Base-by-base conservation (phyloP, 768 basidiomycete species). In the Pleurotus salmoneostramineus region DNA sequence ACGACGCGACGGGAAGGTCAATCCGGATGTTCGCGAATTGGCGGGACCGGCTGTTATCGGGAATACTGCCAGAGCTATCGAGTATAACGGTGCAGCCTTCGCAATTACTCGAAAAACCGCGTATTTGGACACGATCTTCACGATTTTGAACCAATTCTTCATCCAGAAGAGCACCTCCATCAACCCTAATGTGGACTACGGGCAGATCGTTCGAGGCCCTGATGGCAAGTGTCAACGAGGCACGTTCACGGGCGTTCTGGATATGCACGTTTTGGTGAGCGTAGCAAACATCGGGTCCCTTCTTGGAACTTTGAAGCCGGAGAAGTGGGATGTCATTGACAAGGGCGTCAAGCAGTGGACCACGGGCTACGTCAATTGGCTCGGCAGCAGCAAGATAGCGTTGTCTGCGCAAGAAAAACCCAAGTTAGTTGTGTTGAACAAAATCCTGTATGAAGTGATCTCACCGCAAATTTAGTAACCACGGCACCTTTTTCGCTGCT, bases 131-230 rank as follows among this genome's bases (percentile, higher is more conserved):
- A 71, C 36, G 75, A 27, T 27, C 21, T 27, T 72, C 10, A 73
- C 66, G 8, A 57, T 60, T n/a, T 68, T 70, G 58, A 70, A 82
- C 55, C 69, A 81, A 45, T 83, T 79, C 68, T 84, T 84, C 70
- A 62, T 83, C 37, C 56, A 72, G 17, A 43, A 72, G 2, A 57
- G 64, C 4, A 83, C 81, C 3, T 69, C 63, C 10, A 80, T 84
- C 77, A 75, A 78, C 62, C 82, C 82, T 10, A 80, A 82, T 66
- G 70, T 84, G 64, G 74, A 83, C 58, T 85, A 71, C 61, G 81
- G 81, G 0, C 83, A 84, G 65, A 66, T 81, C 7, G 72, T 82
- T 21, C 78, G 83, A 5, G 83, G 83, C 1, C 78, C 79, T 15
- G 81, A 80, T 1, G 63, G 68, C 33, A 64, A 64, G 6, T 74